phyloP scores from a whole-genome alignment of 2,329 filamentous ascomycete species.

The Emydomyces testavorans region DNA sequence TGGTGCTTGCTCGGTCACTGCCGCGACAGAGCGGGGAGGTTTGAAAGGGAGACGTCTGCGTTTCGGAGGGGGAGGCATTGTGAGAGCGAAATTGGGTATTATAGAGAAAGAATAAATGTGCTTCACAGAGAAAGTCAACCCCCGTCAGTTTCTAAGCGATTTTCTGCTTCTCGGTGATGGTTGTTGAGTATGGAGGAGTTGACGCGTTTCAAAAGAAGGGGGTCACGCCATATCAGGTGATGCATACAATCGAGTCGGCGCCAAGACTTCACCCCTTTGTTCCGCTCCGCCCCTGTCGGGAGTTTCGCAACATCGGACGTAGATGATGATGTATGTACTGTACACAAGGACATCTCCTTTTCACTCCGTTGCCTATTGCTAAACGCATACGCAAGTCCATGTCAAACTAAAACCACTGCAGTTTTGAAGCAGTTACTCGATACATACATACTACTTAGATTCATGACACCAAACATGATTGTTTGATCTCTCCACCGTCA shows the following conservation, averaged over 20 bases:
- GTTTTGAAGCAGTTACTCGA: too few species aligned
- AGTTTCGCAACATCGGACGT: not conserved
- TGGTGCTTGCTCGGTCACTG: constrained; percentile 21
- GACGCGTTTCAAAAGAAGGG: not conserved
- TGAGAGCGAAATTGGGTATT: too few species aligned
- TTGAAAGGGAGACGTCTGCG: constrained; percentile 36
- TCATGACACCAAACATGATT: too few species aligned
- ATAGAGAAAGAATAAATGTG: too few species aligned
- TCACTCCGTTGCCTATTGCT: not conserved
- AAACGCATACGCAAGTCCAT: too few species aligned
- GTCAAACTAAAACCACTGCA: too few species aligned
- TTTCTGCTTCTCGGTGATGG: not conserved
- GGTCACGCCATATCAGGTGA: constrained; percentile 4
- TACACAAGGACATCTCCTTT: not conserved
- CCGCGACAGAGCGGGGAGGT: constrained; percentile 30
- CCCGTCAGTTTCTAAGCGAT: too few species aligned
- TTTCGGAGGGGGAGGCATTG: constrained; percentile 26
- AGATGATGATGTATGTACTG: not conserved
- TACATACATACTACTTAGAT: too few species aligned
- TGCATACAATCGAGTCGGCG: too few species aligned
- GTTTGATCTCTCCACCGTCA: too few species aligned
- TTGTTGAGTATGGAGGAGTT: not conserved
- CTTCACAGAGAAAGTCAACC: too few species aligned
- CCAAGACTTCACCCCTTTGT: not conserved
- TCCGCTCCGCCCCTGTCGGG: not conserved